A percentile compares a stretch with the other conserved stretches of the same genome.
Conservation (phyloP, 2,329 filamentous ascomycete genomes). For the Scopulariopsis brevicaulis region DNA sequence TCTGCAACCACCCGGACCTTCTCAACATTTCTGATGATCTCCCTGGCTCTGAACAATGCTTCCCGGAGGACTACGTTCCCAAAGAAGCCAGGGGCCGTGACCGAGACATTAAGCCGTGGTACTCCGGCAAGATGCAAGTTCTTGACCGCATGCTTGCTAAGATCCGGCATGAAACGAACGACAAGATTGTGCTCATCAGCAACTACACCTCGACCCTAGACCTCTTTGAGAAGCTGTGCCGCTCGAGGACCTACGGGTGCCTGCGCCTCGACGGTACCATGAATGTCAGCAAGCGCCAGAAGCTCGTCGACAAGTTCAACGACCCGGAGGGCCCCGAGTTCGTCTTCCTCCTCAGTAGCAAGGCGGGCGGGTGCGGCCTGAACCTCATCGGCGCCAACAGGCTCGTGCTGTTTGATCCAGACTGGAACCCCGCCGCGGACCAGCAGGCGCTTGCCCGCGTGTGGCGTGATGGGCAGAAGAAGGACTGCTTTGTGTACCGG, state of each 20-base stretch:
- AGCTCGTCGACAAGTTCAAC: slow-evolving; percentile 96
- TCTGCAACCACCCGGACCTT: slow-evolving; percentile 95
- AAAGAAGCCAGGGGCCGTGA: slow-evolving; percentile 83
- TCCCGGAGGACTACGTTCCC: slow-evolving; percentile 77
- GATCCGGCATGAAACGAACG: slow-evolving; percentile 90
- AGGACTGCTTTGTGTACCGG: slow-evolving; percentile 98
- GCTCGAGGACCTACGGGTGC: slow-evolving; percentile 70
- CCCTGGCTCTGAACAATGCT: slow-evolving; percentile 72
- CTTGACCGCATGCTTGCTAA: slow-evolving; percentile 96
- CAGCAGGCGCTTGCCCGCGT: slow-evolving; percentile 95
- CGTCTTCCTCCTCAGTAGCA: slow-evolving; percentile 90
- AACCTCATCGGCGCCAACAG: slow-evolving; percentile 93
- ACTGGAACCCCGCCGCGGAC: slow-evolving; percentile 96
- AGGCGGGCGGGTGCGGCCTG: slow-evolving; percentile 91
- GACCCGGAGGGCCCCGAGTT: slow-evolving; percentile 84
- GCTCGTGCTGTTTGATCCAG: slow-evolving; percentile 89
- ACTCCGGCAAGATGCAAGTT: slow-evolving; percentile 96
- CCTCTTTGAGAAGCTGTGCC: slow-evolving; percentile 84
- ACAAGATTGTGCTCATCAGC: slow-evolving; percentile 98
- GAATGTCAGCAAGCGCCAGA: slow-evolving; percentile 95
- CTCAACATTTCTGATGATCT: slow-evolving; percentile 74
- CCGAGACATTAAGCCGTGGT: slow-evolving; percentile 87
- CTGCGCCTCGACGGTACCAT: slow-evolving; percentile 92
- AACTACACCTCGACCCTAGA: slow-evolving; percentile 97
- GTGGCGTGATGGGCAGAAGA: slow-evolving; percentile 98